Evolutionary conservation across 2,329 filamentous ascomycete genomes (phyloP), one percentile per base, ranked within the genome.

Genomic region (Grosmannia clavigera): DNA sequence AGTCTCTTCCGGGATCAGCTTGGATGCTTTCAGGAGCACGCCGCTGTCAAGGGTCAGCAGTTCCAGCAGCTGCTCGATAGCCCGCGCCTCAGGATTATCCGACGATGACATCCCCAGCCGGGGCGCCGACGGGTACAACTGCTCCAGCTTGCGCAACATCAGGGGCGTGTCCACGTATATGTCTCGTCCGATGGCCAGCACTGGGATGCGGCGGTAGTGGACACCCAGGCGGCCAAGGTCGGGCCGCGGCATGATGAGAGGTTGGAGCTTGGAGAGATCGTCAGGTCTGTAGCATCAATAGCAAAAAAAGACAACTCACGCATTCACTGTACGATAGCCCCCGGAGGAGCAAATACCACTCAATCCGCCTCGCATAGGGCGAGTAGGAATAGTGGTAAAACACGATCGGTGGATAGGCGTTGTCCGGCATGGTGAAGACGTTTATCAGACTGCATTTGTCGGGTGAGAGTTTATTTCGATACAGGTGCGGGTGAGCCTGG

Each of bases 81-180:
- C 79, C 40, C 69, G 67, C 31, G 78, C 70, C 10, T 78, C 74
- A 2, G 70, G 40, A 75, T 69, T 46, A 73, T 27, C 27, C 5
- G 25, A 9, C 7, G 25, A 19, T 9, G 50, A 72, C 29, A 75
- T 70, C 1, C 67, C 70, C 35, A 69, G 68, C 61, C 71, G 69
- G 2, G 67, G 61, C 0, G 74, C 69, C 2, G 75, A 63, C 0
- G 82, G 50, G 27, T 9, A 52, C 53, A 43, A 72, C 1, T 73
- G 66, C 66, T 88, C 83, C 1, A 90, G 80, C 69, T 83, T 85
- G 31, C 71, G 70, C 25, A 90, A 70, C 65, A 90, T 89, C 27
- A 89, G 78, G 3, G 84, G 81, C 2, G 84, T 84, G 74, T 90
- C 87, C 62, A 82, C 74, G 73, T 88, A 90, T 52, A 90, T 73